Evolutionary conservation across 108 stramenopile species (phyloP), one percentile per base, ranked within the genome.

Genomic region (Skeletonema menzelii): DNA sequence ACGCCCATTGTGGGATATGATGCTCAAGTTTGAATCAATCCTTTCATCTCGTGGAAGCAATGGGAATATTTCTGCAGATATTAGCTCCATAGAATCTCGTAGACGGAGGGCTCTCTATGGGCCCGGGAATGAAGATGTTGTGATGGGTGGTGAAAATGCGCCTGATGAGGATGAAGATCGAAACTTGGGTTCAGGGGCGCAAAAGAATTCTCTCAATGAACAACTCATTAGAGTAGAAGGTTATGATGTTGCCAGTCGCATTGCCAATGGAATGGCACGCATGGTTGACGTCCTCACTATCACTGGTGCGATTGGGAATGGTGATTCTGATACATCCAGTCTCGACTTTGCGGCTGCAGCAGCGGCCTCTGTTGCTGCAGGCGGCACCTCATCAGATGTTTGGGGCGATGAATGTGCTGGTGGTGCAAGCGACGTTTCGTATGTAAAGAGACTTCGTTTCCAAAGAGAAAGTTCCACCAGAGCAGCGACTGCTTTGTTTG

Each of bases 1-100:
- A 70, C 71, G 89, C 59, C 60, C 89, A 13, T 65, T 96, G 10
- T 94, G 92, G 92, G 89, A 93, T 59, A 93, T 93, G 92, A 87
- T 89, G 65, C 80, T 96, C 24, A 86, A 87, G 65, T 94, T 92
- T 69, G 95, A 93, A 81, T 80, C 85, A 14, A 72, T 88, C 20
- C 63, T 86, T 57, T 82, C 84, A 26, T 82, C 80, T 37, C 70
- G 53, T 2, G 56, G 62, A 14, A 63, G 53, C 62, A 73, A 65
- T 58, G 72, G 63, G 24, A 73, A 80, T 58, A 63, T 75, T 31
- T 82, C 83, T 22, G 62, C 82, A 15, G 87, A 87, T 56, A 68
- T 91, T 14, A 38, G 81, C 20, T 73, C 85, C 3, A 75, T 94
- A 17, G 93, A 94, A 83, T 67, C 87, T 11, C 72, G 88, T 61